Evolutionary conservation across 2,329 filamentous ascomycete genomes (phyloP).

Genomic region (Fusarium sp.): DNA sequence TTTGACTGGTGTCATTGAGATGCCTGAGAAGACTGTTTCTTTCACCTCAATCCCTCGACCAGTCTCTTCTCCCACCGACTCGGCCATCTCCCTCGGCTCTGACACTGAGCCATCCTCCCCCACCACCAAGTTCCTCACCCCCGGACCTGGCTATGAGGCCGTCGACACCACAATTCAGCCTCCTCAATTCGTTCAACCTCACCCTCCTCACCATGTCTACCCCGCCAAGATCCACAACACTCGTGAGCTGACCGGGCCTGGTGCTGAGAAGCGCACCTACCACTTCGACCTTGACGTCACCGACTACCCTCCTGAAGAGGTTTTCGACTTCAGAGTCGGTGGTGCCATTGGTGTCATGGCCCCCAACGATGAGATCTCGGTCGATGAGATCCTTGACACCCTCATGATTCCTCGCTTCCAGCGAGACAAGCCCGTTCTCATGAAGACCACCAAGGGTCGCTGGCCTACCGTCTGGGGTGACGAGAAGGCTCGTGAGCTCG

Average conservation of each 20-base stretch:
- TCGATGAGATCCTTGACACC: conserved; percentile 86
- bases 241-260: conserved; percentile 86
- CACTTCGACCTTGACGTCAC: conserved; percentile 98
- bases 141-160: conserved; percentile 53
- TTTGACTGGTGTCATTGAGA: conserved; percentile 76
- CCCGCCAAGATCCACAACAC: conserved; percentile 88
- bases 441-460: conserved; percentile 83
- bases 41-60: conserved; percentile 69
- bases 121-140: conserved; percentile 37
- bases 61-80: conserved; percentile 57
- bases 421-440: conserved; percentile 83
- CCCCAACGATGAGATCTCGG: conserved; percentile 80
- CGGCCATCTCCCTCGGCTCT: conserved; percentile 58
- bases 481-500: conserved; percentile 84
- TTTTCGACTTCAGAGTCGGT: conserved; percentile 94
- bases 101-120: conserved; percentile 45
- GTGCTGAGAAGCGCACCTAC: conserved; percentile 96
- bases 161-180: conserved; percentile 76
- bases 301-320: conserved; percentile 87
- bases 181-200: conserved; percentile 91
- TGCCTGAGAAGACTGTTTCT: conserved; percentile 82
- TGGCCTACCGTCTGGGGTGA: conserved; percentile 99
- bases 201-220: conserved; percentile 92
- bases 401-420: conserved; percentile 85
- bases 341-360: conserved; percentile 95